Base-by-base conservation (phyloP, 2,329 filamentous ascomycete genomes). In the Aspergillus puulaauensis region DNA sequence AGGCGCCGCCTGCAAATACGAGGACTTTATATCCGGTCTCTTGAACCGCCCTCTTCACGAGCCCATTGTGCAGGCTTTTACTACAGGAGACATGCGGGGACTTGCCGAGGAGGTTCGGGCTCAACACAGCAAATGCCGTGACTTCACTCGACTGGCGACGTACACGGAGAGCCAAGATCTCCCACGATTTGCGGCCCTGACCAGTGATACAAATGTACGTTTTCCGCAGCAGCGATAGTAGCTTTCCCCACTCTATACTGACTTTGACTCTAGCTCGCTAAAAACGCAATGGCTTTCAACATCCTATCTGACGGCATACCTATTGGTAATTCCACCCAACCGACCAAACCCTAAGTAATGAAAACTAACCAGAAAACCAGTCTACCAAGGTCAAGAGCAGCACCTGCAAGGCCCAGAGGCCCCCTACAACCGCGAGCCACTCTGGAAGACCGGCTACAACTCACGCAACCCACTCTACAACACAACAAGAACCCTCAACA, bases 351-450 rank as follows among this genome's bases (percentile, higher is more conserved):
- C 27, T 11, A 9, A 3, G 3, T 31, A 31, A 1, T 11, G 27
- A 11, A 31, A 3, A 31, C 19, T 39, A 48, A 51, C 33, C 17
- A 31, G 11, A 15, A 11, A 15, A 14, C 15, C 17, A 61, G 77
- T 87, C 39, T 88, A 87, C 70, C 80, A 86, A 64, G 86, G 85
- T 31, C 83, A 86, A 58, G 86, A 89, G 70, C 86, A 88, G 66
- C 82, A 81, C 54, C 83, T 81, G 66, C 66, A 75, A 1, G 80
- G 80, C 24, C 75, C 75, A n/a, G 75, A 69, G 37, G 68, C 68
- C 37, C 83, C 83, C 4, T 73, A 77, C 0, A 77, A 76, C 45
- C 82, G 84, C 31, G 82, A 85, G 65, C 80, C 83, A 5, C 70
- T 85, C 40, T 86, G 84, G 84, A 57, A 61, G 21, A 60, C 66